Percentiles rank a stretch among this genome's conserved stretches.
Conservation (phyloP, 257 asterid genomes). For the Penstemon eatonii region DNA sequence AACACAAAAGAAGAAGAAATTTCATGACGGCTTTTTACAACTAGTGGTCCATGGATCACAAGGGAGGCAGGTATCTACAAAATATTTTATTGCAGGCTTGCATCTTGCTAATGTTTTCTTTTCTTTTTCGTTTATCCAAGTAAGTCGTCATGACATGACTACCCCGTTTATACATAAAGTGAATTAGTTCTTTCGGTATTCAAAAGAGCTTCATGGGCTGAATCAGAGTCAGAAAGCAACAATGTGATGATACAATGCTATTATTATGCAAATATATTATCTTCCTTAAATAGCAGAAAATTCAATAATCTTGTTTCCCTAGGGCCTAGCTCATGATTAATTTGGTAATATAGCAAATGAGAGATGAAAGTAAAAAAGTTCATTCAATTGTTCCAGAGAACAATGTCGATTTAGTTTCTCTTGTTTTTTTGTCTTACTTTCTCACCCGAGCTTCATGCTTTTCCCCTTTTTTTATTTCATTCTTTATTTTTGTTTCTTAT, state of each 20-base stretch:
- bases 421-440: conserved; percentile 3
- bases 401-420: not conserved
- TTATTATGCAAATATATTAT: not conserved
- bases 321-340: not conserved
- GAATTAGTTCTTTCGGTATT: not conserved
- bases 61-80: conserved; percentile 68
- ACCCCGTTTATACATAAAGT: not conserved
- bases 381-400: not conserved
- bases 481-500: not conserved
- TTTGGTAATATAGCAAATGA: conserved; percentile 11
- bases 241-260: not conserved
- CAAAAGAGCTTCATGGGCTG: not conserved
- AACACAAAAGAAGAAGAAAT: conserved; percentile 82
- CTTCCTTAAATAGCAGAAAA: not conserved
- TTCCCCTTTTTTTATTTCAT: not conserved
- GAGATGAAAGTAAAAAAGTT: conserved; percentile 10
- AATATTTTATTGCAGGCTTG: conserved; percentile 13
- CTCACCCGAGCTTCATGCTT: not conserved
- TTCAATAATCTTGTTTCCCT: not conserved
- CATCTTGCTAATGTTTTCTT: conserved; percentile 18
- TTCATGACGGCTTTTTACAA: conserved; percentile 73
- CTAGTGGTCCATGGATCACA: conserved; percentile 69
- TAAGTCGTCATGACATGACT: not conserved
- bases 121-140: conserved; percentile 14
- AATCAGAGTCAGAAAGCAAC: not conserved